A percentile compares a stretch with the other conserved stretches of the same genome.
These are phyloP conservation scores for Capsicum chinense DNA, from an alignment of 257 asterid genomes.

Conservation along the genomic window DNA sequence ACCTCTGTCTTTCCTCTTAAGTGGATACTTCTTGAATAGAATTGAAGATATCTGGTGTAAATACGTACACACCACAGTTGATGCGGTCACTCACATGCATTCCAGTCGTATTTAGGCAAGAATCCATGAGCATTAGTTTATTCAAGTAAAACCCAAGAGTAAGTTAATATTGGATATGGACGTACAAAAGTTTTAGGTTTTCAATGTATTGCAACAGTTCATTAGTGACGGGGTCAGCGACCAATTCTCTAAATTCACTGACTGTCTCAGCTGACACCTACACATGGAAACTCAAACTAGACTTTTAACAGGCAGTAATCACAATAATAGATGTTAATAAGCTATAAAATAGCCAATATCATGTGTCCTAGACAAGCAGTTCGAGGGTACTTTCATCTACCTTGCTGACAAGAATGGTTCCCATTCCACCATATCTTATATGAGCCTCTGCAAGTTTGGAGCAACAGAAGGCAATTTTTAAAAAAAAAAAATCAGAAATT, in stretches of 20 bases:
- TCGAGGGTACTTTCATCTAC: conserved; percentile 38
- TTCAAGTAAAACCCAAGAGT: conserved; percentile 14
- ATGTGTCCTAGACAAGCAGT: background rate
- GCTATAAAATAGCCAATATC: background rate
- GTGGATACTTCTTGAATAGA: conserved; percentile 86
- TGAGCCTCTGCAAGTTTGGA: conserved; percentile 56
- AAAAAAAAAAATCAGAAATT: background rate
- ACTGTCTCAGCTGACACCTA: conserved; percentile 93
- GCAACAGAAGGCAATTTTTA: background rate
- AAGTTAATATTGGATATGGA: conserved; percentile 30
- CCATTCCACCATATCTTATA: conserved; percentile 75
- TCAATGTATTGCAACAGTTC: conserved; percentile 87
- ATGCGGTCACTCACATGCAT: conserved; percentile 87
- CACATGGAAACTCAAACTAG: conserved; percentile 1
- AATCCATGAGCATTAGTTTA: background rate
- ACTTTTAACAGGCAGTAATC: conserved; percentile 6
- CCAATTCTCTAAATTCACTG: conserved; percentile 79
- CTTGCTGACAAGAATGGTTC: conserved; percentile 82
- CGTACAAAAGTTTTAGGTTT: conserved; percentile 91
- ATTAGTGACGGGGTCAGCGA: conserved; percentile 80
- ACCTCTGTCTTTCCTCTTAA: conserved; percentile 82
- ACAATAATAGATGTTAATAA: background rate
- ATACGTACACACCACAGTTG: conserved; percentile 85
- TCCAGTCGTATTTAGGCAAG: conserved; percentile 15
- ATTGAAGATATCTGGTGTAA: conserved; percentile 78